These are phyloP conservation scores for Colletotrichum sp. DNA, from an alignment of 2,329 filamentous ascomycete genomes.

Conservation along the genomic window DNA sequence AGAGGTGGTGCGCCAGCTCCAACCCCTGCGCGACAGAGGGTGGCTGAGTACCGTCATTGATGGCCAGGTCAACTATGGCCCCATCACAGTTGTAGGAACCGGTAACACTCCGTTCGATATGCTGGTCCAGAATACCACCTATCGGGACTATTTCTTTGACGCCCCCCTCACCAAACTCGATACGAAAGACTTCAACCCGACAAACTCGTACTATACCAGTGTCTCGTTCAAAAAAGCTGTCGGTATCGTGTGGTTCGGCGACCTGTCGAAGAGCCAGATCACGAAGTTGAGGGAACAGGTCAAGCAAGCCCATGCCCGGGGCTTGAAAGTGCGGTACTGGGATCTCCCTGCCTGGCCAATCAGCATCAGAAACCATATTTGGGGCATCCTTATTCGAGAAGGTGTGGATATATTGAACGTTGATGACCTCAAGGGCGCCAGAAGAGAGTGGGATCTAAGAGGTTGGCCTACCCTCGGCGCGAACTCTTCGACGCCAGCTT, in stretches of 20 bases:
- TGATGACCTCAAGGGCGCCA: constrained; percentile 58
- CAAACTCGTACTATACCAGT: constrained; percentile 72
- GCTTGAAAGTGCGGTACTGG: constrained; percentile 66
- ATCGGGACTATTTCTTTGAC: constrained; percentile 70
- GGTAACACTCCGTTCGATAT: constrained; percentile 66
- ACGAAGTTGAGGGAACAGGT: constrained; percentile 49
- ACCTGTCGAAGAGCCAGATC: constrained; percentile 49
- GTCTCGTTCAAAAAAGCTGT: constrained; percentile 59
- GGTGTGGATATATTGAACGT: constrained; percentile 67
- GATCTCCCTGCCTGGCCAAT: constrained; percentile 63
- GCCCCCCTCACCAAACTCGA: constrained; percentile 58
- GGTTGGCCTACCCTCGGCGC: constrained; percentile 9
- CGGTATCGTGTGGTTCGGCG: constrained; percentile 51
- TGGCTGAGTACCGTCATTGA: constrained; percentile 62
- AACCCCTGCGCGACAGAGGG: constrained; percentile 61
- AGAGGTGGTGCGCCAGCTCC: constrained; percentile 57
- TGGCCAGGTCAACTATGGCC: constrained; percentile 53
- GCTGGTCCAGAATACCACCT: constrained; percentile 55
- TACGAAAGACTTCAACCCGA: constrained; percentile 43
- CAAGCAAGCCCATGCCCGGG: constrained; percentile 52
- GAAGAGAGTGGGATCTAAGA: constrained; percentile 38
- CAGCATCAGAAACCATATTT: constrained; percentile 57
- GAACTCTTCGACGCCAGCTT: background rate
- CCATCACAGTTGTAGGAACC: constrained; percentile 72
- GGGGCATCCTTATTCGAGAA: constrained; percentile 59